phyloP scores from a whole-genome alignment of 2,329 filamentous ascomycete species.

The Claviceps humidiphila region DNA sequence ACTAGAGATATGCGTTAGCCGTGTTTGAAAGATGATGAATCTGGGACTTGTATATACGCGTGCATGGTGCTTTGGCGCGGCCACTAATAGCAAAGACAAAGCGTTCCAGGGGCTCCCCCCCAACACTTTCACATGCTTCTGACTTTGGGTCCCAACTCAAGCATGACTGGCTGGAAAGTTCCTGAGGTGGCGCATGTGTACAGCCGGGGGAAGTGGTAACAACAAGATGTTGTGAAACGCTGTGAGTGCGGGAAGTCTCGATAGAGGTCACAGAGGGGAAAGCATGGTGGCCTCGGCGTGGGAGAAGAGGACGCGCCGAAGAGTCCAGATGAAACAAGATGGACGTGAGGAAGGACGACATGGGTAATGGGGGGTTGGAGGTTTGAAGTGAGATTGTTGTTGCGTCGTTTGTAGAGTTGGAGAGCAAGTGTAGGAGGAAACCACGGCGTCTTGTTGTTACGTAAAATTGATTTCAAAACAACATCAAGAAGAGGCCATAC shows the following conservation, averaged over 20 bases:
- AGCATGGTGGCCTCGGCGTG: background rate
- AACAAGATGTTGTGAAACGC: conserved; percentile 4
- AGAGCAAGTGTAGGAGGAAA: background rate
- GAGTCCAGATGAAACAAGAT: background rate
- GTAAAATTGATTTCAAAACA: background rate
- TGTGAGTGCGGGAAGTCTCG: background rate
- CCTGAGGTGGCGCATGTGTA: background rate
- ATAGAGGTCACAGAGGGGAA: background rate
- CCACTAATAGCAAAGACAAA: background rate
- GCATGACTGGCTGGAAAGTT: background rate
- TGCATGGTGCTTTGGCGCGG: background rate
- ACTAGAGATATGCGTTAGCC: conserved; percentile 31
- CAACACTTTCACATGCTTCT: background rate
- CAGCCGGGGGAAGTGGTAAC: background rate
- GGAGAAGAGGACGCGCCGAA: background rate
- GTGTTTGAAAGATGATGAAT: background rate
- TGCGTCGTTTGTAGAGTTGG: background rate
- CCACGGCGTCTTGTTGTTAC: background rate
- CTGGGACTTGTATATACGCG: too few species aligned
- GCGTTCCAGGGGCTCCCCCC: background rate
- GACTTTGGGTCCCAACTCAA: background rate
- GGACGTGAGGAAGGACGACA: background rate
- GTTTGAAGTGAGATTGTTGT: background rate
- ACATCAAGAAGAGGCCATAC: background rate
- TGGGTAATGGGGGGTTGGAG: background rate